Conservation (phyloP, 495 filamentous ascomycete species). For the Echria macrotheca region DNA sequence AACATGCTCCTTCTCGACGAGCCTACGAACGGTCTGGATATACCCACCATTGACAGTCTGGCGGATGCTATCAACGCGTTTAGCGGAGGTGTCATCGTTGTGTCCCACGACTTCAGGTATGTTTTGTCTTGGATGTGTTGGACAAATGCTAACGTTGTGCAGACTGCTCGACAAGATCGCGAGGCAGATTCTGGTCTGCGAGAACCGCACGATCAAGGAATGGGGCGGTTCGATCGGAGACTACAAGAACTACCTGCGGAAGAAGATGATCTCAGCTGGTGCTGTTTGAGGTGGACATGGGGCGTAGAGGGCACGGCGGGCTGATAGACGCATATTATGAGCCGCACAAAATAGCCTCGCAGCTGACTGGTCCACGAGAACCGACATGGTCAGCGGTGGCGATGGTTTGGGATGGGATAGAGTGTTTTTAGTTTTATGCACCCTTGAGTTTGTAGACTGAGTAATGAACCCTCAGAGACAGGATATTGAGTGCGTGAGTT, state of each 20-base stretch:
- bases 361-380: too few species aligned
- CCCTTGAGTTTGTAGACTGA: too few species aligned
- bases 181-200: slow-evolving; percentile 98
- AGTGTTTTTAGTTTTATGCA: too few species aligned
- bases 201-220: slow-evolving; percentile 81
- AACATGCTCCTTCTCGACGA: slow-evolving; percentile 99
- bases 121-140: slow-evolving; percentile 12
- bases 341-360: too few species aligned
- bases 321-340: too few species aligned
- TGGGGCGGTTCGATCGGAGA: slow-evolving; percentile 88
- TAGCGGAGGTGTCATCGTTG: slow-evolving; percentile 93
- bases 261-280: slow-evolving; percentile 80
- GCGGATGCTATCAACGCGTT: slow-evolving; percentile 97
- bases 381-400: too few species aligned
- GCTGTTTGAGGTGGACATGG: slow-evolving; percentile 48
- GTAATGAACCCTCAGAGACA: too few species aligned
- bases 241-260: slow-evolving; percentile 97
- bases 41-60: slow-evolving; percentile 95
- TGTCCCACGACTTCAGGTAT: slow-evolving; percentile 97
- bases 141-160: slow-evolving; percentile 18
- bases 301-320: too few species aligned
- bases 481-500: too few species aligned
- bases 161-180: slow-evolving; percentile 98
- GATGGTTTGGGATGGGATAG: too few species aligned
- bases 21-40: slow-evolving; percentile 98